A percentile compares a stretch with the other conserved stretches of the same genome.
Evolutionary conservation across 2,329 filamentous ascomycete genomes (phyloP).

Genomic region (Neonectria hederae): DNA sequence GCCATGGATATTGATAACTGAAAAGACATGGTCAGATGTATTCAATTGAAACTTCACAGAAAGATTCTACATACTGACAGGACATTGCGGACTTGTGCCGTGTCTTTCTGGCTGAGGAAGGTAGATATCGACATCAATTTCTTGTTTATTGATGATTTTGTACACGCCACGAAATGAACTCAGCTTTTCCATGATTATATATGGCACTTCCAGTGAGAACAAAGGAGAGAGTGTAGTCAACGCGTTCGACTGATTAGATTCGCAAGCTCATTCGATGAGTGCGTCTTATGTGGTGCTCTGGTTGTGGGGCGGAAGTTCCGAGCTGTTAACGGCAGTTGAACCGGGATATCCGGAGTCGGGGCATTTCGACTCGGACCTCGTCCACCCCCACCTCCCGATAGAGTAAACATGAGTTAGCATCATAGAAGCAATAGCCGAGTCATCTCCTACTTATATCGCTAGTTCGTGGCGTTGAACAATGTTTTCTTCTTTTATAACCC

Average conservation of each 20-base stretch:
- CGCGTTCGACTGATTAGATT: neutral
- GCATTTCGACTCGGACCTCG: neutral
- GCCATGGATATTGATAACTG: constrained; percentile 21
- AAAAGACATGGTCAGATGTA: neutral
- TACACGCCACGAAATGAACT: constrained; percentile 40
- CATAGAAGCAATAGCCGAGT: neutral
- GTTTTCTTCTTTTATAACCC: neutral
- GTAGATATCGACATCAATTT: constrained; percentile 45
- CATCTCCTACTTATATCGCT: neutral
- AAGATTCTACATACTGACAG: constrained; percentile 7
- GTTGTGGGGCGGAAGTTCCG: neutral
- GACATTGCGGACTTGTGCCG: neutral
- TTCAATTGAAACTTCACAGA: neutral
- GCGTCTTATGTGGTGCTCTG: neutral
- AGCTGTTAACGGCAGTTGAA: neutral
- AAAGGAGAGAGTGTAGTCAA: neutral
- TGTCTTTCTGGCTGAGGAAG: constrained; percentile 27
- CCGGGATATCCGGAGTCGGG: neutral
- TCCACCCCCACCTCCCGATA: neutral
- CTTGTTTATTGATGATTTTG: constrained; percentile 40
- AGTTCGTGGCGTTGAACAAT: neutral
- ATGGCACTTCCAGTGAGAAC: neutral
- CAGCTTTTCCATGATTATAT: constrained; percentile 23
- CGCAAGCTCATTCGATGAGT: neutral
- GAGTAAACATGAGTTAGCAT: neutral